These are phyloP conservation scores for Alternaria sp. DNA, from an alignment of 2,329 filamentous ascomycete species.

Conservation along the genomic window DNA sequence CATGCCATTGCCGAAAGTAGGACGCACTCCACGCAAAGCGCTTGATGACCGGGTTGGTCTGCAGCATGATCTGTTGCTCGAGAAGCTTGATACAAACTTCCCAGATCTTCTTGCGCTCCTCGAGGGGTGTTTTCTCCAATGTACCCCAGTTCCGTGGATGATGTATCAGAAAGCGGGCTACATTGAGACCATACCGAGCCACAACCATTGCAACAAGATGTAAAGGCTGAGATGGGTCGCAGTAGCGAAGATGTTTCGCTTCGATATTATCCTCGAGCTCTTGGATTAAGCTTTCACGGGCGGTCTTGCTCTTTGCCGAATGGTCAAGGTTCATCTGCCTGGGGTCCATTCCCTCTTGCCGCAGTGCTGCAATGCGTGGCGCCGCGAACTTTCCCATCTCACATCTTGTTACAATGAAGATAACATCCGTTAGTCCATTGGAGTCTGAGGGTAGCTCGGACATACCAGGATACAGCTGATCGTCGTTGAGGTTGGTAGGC, in stretches of 20 bases:
- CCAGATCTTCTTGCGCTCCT: slow-evolving; percentile 44
- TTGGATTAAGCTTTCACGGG: slow-evolving; percentile 29
- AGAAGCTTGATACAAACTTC: slow-evolving; percentile 61
- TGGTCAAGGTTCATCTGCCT: slow-evolving; percentile 6
- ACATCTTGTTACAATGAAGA: slow-evolving; percentile 47
- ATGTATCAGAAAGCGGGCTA: slow-evolving; percentile 75
- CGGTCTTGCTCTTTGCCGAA: background rate
- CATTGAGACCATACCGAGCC: slow-evolving; percentile 71
- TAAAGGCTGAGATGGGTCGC: slow-evolving; percentile 62
- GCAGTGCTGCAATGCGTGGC: slow-evolving; percentile 21
- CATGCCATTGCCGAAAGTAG: slow-evolving; percentile 67
- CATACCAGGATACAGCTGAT: slow-evolving; percentile 49
- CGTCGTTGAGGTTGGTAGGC: slow-evolving; percentile 60
- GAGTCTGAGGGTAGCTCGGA: slow-evolving; percentile 41
- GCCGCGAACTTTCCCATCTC: slow-evolving; percentile 45
- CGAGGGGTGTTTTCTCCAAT: slow-evolving; percentile 70
- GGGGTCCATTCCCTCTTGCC: slow-evolving; percentile 20
- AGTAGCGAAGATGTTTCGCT: slow-evolving; percentile 45
- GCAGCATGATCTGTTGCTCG: slow-evolving; percentile 68
- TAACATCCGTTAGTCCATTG: slow-evolving; percentile 51
- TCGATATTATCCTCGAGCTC: slow-evolving; percentile 49
- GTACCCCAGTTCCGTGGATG: slow-evolving; percentile 64
- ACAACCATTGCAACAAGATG: slow-evolving; percentile 64
- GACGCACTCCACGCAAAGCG: slow-evolving; percentile 67
- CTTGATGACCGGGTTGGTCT: slow-evolving; percentile 62